A percentile compares a stretch with the other conserved stretches of the same genome.
phyloP scores from a whole-genome alignment of 257 asterid species.

The Rehmannia glutinosa region DNA sequence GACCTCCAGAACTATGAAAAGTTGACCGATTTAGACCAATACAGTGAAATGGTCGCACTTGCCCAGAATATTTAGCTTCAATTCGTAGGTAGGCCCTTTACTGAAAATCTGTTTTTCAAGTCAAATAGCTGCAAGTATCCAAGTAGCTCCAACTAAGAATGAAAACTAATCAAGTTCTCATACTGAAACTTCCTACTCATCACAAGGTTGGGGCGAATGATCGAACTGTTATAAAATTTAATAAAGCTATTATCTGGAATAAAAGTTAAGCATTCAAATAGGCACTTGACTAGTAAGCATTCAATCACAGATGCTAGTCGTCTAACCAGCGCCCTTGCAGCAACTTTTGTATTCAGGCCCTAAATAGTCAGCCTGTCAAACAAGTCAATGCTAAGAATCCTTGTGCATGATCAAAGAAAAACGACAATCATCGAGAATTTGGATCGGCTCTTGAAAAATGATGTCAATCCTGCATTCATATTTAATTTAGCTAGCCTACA shows the following conservation, averaged over 20 bases:
- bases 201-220: background rate
- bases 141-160: background rate
- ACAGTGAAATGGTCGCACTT: background rate
- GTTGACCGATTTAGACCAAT: background rate
- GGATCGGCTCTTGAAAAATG: background rate
- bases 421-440: background rate
- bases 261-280: background rate
- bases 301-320: background rate
- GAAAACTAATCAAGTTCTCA: background rate
- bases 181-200: background rate
- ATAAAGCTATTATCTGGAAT: background rate
- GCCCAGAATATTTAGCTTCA: background rate
- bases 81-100: background rate
- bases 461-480: too few relatives aligned
- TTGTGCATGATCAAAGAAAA: slow-evolving; percentile 7
- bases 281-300: background rate
- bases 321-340: background rate
- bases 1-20: background rate
- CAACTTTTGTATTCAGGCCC: background rate
- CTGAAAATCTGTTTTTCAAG: background rate
- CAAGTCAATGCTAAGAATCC: background rate
- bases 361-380: background rate
- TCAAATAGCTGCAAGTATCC: background rate
- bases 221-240: background rate
- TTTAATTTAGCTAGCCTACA: background rate